Evolutionary conservation across 257 asterid species (phyloP).

Genomic region (Nicotiana sylvestris): DNA sequence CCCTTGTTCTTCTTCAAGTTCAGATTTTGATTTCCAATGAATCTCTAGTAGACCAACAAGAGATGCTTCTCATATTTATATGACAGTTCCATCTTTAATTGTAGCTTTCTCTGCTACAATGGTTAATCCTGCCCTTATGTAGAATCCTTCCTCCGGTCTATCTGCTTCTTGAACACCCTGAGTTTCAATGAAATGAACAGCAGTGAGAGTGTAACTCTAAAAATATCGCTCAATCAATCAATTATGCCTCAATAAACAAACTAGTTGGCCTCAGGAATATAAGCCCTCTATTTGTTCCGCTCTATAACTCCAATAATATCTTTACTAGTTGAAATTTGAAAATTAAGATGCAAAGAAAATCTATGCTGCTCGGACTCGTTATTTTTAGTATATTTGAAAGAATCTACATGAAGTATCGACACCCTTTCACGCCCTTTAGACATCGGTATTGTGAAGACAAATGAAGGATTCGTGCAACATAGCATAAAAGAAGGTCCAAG

Average conservation of each 20-base stretch:
- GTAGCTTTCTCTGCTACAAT: slow-evolving; percentile 75
- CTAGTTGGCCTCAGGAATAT: neutral
- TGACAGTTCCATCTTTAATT: slow-evolving; percentile 63
- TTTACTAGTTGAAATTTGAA: neutral
- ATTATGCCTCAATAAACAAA: neutral
- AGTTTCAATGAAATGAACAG: neutral
- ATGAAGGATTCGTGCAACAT: too few relatives aligned
- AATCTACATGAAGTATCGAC: too few relatives aligned
- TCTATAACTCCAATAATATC: neutral
- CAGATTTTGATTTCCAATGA: neutral
- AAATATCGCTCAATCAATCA: neutral
- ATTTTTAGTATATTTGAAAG: too few relatives aligned
- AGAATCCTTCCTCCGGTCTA: slow-evolving; percentile 71
- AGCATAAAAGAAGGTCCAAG: neutral
- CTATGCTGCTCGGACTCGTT: too few relatives aligned
- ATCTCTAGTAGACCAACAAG: neutral
- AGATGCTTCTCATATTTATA: slow-evolving; percentile 22
- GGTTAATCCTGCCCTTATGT: slow-evolving; percentile 76
- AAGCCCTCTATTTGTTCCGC: neutral
- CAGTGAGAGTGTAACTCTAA: neutral
- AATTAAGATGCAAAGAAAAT: neutral
- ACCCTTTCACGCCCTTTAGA: too few relatives aligned
- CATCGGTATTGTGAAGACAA: too few relatives aligned
- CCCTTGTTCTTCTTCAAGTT: neutral
- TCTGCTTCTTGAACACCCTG: slow-evolving; percentile 90